Evolutionary conservation across 2,329 filamentous ascomycete species (phyloP).

Genomic region (Sporothrix pseudoabietina): DNA sequence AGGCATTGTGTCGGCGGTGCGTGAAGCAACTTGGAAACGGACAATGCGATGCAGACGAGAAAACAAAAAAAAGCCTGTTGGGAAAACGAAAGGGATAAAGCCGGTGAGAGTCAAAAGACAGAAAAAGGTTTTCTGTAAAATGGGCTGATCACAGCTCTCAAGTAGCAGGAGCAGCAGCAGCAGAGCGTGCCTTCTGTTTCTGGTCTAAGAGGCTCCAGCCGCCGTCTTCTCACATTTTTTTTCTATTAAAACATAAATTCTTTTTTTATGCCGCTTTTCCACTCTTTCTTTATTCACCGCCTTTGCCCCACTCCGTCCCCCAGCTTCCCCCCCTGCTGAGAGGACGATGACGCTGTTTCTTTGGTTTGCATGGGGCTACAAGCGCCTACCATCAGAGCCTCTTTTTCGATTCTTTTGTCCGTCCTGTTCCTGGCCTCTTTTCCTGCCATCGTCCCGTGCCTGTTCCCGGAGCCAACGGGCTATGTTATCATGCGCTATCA

Average conservation of each 20-base stretch:
- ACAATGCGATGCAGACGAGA: neutral
- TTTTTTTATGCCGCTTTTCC: conserved; percentile 1
- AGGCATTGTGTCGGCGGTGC: conserved; percentile 5
- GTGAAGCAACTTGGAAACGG: neutral
- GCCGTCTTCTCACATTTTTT: neutral
- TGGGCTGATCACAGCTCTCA: conserved; percentile 29
- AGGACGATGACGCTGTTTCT: conserved; percentile 17
- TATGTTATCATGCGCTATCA: neutral
- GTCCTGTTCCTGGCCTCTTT: neutral
- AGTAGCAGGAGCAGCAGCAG: conserved; percentile 7
- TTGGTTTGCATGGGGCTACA: conserved; percentile 26
- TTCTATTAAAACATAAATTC: neutral
- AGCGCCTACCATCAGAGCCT: conserved; percentile 26
- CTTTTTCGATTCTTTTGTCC: neutral
- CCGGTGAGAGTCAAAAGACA: neutral
- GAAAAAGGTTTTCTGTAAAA: conserved; percentile 27
- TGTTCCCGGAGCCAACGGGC: neutral
- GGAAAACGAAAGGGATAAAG: neutral
- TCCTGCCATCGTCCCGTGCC: neutral
- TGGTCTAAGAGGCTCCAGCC: neutral
- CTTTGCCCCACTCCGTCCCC: conserved; percentile 21
- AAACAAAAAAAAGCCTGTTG: neutral
- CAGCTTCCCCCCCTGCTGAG: neutral
- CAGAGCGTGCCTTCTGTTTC: neutral
- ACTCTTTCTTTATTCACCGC: conserved; percentile 24